Conservation (phyloP, 2,329 filamentous ascomycete species). For the Pseudogymnoascus sp. region DNA sequence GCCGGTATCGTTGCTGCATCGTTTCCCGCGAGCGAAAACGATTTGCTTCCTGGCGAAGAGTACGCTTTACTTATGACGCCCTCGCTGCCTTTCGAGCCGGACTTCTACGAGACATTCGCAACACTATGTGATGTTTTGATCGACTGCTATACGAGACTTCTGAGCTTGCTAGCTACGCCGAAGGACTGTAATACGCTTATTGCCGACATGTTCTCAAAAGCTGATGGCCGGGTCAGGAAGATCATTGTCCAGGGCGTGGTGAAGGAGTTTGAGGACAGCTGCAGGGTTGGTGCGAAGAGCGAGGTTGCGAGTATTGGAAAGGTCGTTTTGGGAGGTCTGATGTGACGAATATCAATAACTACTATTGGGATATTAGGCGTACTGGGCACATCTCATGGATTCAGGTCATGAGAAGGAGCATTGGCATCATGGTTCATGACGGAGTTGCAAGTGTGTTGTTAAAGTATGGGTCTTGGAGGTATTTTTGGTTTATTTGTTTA, state of each 20-base stretch:
- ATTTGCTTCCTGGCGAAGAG: conserved; percentile 72
- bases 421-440: conserved; percentile 6
- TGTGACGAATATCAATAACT: conserved; percentile 36
- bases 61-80: conserved; percentile 89
- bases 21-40: conserved; percentile 52
- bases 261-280: conserved; percentile 87
- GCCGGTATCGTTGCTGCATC: conserved; percentile 28
- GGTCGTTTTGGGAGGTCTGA: conserved; percentile 78
- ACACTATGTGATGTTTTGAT: conserved; percentile 93
- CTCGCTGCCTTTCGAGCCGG: conserved; percentile 85
- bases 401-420: background rate
- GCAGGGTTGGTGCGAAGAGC: conserved; percentile 62
- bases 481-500: background rate
- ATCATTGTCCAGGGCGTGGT: conserved; percentile 80
- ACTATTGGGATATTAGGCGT: conserved; percentile 5
- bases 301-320: conserved; percentile 83
- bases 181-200: conserved; percentile 61
- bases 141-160: conserved; percentile 76
- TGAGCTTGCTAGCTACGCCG: conserved; percentile 66
- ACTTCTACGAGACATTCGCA: conserved; percentile 94
- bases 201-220: conserved; percentile 82
- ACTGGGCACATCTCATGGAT: background rate
- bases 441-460: background rate
- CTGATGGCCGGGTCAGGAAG: conserved; percentile 77
- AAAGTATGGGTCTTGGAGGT: conserved; percentile 1